Percentiles rank a stretch among this genome's conserved stretches.
Evolutionary conservation across 495 filamentous ascomycete genomes (phyloP).

Genomic region (Acidomyces sp.): DNA sequence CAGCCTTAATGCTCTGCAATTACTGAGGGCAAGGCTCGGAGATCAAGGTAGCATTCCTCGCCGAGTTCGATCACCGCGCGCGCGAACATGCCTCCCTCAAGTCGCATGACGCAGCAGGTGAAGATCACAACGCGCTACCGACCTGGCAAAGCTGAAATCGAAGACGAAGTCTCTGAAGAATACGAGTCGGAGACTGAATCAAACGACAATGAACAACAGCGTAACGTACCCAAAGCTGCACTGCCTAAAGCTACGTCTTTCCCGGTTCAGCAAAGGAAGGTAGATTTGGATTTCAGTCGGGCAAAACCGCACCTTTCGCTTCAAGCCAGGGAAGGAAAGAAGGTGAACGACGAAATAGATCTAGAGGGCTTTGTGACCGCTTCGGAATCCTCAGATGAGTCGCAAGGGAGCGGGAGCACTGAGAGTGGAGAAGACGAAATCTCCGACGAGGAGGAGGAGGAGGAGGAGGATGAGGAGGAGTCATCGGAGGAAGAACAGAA

Average conservation of each 20-base stretch:
- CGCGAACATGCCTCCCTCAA: slow-evolving; percentile 56
- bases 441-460: slow-evolving; percentile 42
- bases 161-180: slow-evolving; percentile 53
- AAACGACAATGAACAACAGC: slow-evolving; percentile 30
- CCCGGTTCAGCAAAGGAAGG: slow-evolving; percentile 35
- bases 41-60: too few species aligned
- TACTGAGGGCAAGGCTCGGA: too few species aligned
- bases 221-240: slow-evolving; percentile 32
- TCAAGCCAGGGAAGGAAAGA: slow-evolving; percentile 38
- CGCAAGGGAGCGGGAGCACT: slow-evolving; percentile 2
- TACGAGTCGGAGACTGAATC: slow-evolving; percentile 45
- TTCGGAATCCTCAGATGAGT: slow-evolving; percentile 22
- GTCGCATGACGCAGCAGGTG: slow-evolving; percentile 87
- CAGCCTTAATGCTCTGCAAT: too few species aligned
- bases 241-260: slow-evolving; percentile 47
- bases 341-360: slow-evolving; percentile 36
- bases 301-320: slow-evolving; percentile 48
- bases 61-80: not conserved
- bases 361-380: slow-evolving; percentile 25
- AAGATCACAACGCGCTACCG: slow-evolving; percentile 69
- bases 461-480: slow-evolving; percentile 48
- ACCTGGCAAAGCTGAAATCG: slow-evolving; percentile 65
- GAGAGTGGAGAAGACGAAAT: slow-evolving; percentile 13
- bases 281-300: slow-evolving; percentile 45
- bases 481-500: slow-evolving; percentile 27